A percentile compares a stretch with the other conserved stretches of the same genome.
Conservation (phyloP, 2,329 filamentous ascomycete genomes). For the Knufia petricola region DNA sequence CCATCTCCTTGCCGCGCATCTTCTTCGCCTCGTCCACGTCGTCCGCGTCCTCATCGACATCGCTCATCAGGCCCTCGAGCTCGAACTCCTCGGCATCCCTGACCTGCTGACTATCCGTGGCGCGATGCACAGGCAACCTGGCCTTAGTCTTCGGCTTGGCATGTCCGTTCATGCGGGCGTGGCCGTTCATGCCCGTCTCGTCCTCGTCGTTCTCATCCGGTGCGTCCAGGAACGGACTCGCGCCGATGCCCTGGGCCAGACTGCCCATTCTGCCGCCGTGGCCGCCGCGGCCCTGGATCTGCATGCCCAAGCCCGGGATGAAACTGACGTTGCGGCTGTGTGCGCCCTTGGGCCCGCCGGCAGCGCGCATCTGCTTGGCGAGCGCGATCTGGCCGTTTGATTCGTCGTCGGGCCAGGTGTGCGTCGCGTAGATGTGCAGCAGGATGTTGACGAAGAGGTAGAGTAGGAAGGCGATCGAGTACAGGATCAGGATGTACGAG, state of each 20-base stretch:
- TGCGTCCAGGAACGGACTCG: slow-evolving; percentile 14
- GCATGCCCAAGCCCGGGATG: slow-evolving; percentile 1
- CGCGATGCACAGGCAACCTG: slow-evolving; percentile 15
- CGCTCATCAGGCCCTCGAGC: slow-evolving; percentile 78
- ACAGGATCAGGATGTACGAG: slow-evolving; percentile 84
- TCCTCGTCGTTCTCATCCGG: slow-evolving; percentile 23
- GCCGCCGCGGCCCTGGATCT: background rate
- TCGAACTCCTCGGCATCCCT: slow-evolving; percentile 88
- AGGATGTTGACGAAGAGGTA: slow-evolving; percentile 89
- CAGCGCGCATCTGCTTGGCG: background rate
- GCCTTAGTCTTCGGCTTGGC: slow-evolving; percentile 3
- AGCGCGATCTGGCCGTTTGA: slow-evolving; percentile 16
- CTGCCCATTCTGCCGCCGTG: background rate
- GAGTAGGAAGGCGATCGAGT: slow-evolving; percentile 77
- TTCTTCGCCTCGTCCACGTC: slow-evolving; percentile 10
- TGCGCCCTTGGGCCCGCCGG: background rate
- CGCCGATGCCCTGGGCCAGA: background rate
- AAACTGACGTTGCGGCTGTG: slow-evolving; percentile 4
- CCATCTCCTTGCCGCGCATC: slow-evolving; percentile 6
- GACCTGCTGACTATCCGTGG: slow-evolving; percentile 40
- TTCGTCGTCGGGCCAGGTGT: slow-evolving; percentile 38
- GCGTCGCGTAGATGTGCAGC: slow-evolving; percentile 68
- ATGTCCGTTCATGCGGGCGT: background rate
- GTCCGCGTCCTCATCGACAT: slow-evolving; percentile 60
- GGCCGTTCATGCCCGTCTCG: slow-evolving; percentile 20